Evolutionary conservation across 345 rosid species (phyloP).

Genomic region (Pelargonium nanum): DNA sequence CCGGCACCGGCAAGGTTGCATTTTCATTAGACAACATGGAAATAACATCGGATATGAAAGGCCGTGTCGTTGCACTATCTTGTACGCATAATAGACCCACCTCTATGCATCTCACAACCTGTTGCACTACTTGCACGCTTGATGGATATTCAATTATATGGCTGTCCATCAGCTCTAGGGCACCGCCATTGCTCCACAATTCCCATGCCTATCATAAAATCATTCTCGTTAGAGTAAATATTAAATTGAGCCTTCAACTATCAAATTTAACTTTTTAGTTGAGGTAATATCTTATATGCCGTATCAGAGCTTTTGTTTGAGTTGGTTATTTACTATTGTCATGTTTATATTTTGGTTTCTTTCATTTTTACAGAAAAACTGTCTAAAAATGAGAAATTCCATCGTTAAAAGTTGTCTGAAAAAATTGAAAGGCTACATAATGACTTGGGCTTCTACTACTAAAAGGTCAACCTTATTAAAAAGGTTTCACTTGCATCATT

Average conservation of each 20-base stretch:
- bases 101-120: not conserved
- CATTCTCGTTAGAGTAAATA: no score
- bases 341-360: no score
- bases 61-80: not conserved
- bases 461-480: no score
- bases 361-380: no score
- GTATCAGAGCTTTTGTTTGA: no score
- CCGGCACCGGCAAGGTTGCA: not conserved
- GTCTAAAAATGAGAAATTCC: no score
- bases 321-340: no score
- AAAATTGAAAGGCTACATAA: not conserved
- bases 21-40: not conserved
- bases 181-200: not conserved
- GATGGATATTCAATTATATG: not conserved
- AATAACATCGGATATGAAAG: not conserved
- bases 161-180: not conserved
- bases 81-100: conserved; percentile 1
- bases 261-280: no score
- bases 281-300: no score
- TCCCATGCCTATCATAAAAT: conserved; percentile 14
- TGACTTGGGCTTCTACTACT: no score
- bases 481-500: not conserved
- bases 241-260: no score
- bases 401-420: not conserved
- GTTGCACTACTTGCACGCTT: not conserved